A percentile compares a stretch with the other conserved stretches of the same genome.
Conservation (phyloP, 1,139 yeast genomes). For the Eremothecium cymbalariae region DNA sequence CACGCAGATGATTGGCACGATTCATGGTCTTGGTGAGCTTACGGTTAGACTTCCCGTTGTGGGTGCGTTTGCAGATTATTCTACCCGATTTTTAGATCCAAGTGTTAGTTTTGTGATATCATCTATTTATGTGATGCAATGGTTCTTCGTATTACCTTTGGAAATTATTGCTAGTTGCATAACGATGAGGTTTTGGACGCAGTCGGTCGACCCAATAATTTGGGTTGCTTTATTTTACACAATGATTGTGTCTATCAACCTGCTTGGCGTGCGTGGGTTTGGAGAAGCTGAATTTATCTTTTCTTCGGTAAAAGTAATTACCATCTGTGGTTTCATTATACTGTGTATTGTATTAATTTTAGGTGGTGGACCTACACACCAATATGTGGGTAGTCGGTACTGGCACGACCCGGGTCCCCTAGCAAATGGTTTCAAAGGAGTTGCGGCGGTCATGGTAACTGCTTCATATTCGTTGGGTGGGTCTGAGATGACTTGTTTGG, state of each 20-base stretch:
- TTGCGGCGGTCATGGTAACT: constrained; percentile 69
- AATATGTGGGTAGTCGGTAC: constrained; percentile 45
- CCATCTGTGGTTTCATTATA: constrained; percentile 53
- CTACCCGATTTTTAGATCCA: constrained; percentile 53
- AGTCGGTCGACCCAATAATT: constrained; percentile 12
- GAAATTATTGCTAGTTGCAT: constrained; percentile 61
- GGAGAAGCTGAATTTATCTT: constrained; percentile 55
- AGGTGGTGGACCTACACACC: constrained; percentile 56
- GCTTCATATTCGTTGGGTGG: constrained; percentile 84
- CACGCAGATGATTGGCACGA: constrained; percentile 48
- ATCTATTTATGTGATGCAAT: constrained; percentile 57
- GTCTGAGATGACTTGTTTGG: constrained; percentile 71
- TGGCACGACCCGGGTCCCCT: constrained; percentile 60
- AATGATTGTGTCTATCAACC: constrained; percentile 42
- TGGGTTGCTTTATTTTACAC: constrained; percentile 47
- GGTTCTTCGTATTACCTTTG: constrained; percentile 56
- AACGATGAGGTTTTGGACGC: constrained; percentile 49
- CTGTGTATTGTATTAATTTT: constrained; percentile 54
- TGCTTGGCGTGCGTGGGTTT: constrained; percentile 50
- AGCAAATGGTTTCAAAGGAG: constrained; percentile 64
- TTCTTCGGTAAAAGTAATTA: constrained; percentile 47
- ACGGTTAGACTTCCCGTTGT: constrained; percentile 54
- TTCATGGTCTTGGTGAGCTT: constrained; percentile 57
- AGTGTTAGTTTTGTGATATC: constrained; percentile 67
- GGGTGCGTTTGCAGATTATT: constrained; percentile 57